phyloP scores from a whole-genome alignment of 306 rosid species.

The Pueraria montana region DNA sequence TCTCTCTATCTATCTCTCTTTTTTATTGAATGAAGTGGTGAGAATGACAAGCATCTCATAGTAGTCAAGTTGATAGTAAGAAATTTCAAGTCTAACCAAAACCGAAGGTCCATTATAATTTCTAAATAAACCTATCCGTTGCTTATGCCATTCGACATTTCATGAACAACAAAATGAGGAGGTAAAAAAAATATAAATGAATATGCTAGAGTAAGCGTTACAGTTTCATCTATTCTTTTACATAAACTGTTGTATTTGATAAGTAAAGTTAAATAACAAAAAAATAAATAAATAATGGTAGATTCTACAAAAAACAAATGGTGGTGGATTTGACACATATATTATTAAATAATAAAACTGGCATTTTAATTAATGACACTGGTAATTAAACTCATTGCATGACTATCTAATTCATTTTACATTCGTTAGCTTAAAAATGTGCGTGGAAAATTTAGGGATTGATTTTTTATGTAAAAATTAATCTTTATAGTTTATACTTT shows the following conservation, averaged over 20 bases:
- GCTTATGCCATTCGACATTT: no score
- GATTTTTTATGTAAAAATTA: not conserved
- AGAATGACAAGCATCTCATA: constrained; percentile 15
- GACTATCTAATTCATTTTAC: not conserved
- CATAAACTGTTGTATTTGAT: not conserved
- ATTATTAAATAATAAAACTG: not conserved
- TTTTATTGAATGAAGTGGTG: not conserved
- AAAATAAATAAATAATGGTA: not conserved
- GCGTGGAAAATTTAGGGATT: no score
- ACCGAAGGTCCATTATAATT: not conserved
- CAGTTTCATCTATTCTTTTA: not conserved
- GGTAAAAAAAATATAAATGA: no score
- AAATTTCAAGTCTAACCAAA: not conserved
- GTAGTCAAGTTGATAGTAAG: not conserved
- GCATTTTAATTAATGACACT: not conserved
- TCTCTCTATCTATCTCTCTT: not conserved
- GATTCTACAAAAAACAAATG: not conserved
- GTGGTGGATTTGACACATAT: no score
- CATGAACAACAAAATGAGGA: not conserved
- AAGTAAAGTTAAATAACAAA: not conserved
- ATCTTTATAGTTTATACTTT: not conserved
- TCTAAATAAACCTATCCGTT: no score
- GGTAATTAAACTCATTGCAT: not conserved
- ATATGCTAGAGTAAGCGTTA: no score
- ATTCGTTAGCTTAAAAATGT: not conserved